Percentiles rank a stretch among this genome's conserved stretches.
Conservation (phyloP, 2,329 filamentous ascomycete genomes). For the Phialocephala sp. region DNA sequence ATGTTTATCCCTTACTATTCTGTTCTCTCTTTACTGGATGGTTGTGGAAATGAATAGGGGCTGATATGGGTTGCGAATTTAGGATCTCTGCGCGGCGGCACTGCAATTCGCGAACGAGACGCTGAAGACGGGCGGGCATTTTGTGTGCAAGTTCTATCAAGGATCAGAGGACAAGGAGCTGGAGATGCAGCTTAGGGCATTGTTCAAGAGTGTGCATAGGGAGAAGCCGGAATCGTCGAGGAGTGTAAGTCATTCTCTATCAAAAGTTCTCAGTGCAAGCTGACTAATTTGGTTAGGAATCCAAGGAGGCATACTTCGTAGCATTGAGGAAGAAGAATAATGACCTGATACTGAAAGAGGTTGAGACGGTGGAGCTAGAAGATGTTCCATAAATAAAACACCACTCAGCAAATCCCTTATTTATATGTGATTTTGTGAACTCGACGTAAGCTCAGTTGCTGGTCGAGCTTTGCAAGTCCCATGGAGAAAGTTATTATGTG, state of each 20-base stretch:
- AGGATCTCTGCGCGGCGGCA: conserved; percentile 91
- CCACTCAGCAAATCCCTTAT: background rate
- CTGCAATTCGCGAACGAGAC: conserved; percentile 86
- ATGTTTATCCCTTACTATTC: conserved; percentile 43
- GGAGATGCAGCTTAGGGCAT: conserved; percentile 72
- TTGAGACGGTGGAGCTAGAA: conserved; percentile 13
- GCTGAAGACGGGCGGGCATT: conserved; percentile 81
- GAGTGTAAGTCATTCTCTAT: conserved; percentile 62
- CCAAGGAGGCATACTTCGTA: conserved; percentile 86
- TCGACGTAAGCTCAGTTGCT: background rate
- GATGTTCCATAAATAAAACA: conserved; percentile 4
- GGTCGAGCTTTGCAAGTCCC: too few relatives aligned
- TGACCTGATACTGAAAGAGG: conserved; percentile 12
- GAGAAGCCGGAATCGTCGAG: conserved; percentile 93
- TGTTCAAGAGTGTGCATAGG: conserved; percentile 81
- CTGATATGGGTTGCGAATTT: conserved; percentile 17
- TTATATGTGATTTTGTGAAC: background rate
- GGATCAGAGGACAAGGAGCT: conserved; percentile 83
- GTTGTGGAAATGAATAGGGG: background rate
- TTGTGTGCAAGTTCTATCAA: conserved; percentile 98
- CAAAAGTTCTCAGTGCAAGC: too few relatives aligned
- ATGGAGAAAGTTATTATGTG: too few relatives aligned
- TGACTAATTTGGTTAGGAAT: conserved; percentile 62
- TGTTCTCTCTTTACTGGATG: background rate
- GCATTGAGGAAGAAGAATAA: conserved; percentile 71